Evolutionary conservation across 2,329 filamentous ascomycete genomes (phyloP).

Genomic region (Talaromyces sp.): DNA sequence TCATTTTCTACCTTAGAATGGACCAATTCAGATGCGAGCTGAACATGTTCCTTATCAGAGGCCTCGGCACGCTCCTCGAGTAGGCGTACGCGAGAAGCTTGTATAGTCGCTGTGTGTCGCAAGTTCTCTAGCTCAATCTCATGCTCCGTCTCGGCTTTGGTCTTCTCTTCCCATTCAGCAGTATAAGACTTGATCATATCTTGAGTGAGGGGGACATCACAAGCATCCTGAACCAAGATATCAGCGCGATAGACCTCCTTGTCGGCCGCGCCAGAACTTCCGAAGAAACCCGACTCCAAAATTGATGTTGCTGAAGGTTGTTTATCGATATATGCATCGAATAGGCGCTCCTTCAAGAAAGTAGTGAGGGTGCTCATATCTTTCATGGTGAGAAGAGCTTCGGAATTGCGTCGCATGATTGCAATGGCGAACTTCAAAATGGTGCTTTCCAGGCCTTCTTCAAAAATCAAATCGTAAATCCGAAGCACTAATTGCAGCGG

Average conservation of each 20-base stretch:
- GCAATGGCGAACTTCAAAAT: constrained; percentile 94
- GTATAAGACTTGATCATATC: constrained; percentile 81
- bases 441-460: constrained; percentile 82
- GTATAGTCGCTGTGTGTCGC: constrained; percentile 65
- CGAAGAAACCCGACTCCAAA: constrained; percentile 95
- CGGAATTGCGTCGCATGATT: constrained; percentile 91
- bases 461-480: constrained; percentile 93
- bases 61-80: constrained; percentile 87
- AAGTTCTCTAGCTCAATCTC: constrained; percentile 79
- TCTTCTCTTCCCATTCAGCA: constrained; percentile 89
- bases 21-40: constrained; percentile 87
- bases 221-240: constrained; percentile 89
- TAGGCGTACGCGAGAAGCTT: constrained; percentile 75
- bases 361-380: constrained; percentile 89
- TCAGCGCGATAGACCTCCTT: constrained; percentile 97
- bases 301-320: constrained; percentile 90
- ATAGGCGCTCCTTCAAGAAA: constrained; percentile 90
- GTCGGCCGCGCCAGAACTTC: constrained; percentile 82
- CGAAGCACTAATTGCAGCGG: constrained; percentile 93
- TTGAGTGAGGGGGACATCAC: constrained; percentile 79
- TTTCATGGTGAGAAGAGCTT: constrained; percentile 75
- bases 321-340: constrained; percentile 96
- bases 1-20: constrained; percentile 93
- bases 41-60: constrained; percentile 86
- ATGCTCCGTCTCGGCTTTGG: constrained; percentile 76